phyloP scores from a whole-genome alignment of 306 rosid genomes.

The Prunus mume region DNA sequence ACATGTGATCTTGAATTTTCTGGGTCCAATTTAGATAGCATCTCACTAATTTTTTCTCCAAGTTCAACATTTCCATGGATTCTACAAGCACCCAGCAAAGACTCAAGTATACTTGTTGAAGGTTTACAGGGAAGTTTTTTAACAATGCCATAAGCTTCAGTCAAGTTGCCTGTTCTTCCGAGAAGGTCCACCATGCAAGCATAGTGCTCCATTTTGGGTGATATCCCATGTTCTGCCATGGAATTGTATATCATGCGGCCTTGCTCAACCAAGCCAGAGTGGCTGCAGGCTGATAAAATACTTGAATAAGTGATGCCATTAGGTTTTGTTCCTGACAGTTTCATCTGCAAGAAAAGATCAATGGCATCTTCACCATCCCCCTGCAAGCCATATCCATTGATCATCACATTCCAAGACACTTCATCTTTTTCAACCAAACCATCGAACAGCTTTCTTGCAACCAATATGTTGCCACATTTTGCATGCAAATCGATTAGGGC shows the following conservation, averaged over 20 bases:
- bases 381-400: constrained; percentile 31
- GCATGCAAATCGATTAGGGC: constrained; percentile 32
- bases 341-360: constrained; percentile 33
- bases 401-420: constrained; percentile 36
- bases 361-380: constrained; percentile 36
- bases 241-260: constrained; percentile 25
- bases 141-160: constrained; percentile 29
- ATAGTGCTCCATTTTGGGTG: constrained; percentile 26
- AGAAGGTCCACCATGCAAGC: constrained; percentile 39
- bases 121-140: constrained; percentile 23
- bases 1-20: constrained; percentile 27
- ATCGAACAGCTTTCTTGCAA: constrained; percentile 33
- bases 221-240: constrained; percentile 21
- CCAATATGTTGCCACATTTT: constrained; percentile 25
- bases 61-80: constrained; percentile 28
- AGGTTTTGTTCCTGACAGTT: constrained; percentile 19
- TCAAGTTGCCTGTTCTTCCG: constrained; percentile 33
- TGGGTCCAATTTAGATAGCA: constrained; percentile 26
- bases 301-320: constrained; percentile 17
- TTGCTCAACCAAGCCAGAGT: constrained; percentile 30
- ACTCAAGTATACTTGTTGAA: constrained; percentile 22
- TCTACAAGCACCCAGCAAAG: constrained; percentile 36
- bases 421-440: constrained; percentile 15
- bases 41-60: constrained; percentile 16
- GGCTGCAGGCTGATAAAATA: constrained; percentile 39